phyloP scores from a whole-genome alignment of 2,329 filamentous ascomycete genomes.

The Alternaria tenuissima region DNA sequence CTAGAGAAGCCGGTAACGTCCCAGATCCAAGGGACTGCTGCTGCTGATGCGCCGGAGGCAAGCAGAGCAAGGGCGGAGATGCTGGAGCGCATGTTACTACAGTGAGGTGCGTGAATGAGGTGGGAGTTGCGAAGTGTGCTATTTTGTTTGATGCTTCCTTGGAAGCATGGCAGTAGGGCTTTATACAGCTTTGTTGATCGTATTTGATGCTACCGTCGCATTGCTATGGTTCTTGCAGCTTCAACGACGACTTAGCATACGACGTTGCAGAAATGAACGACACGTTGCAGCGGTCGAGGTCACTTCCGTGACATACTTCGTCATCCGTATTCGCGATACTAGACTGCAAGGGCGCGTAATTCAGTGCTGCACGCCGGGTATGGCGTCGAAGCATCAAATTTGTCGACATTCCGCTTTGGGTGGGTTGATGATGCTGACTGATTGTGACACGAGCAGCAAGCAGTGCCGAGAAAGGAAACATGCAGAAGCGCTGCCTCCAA shows the following conservation, averaged over 20 bases:
- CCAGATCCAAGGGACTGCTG: conserved; percentile 23
- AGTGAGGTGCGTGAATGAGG: background rate
- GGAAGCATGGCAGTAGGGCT: fast-evolving
- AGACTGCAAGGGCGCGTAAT: background rate
- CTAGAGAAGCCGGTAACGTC: conserved; percentile 26
- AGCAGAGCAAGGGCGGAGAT: conserved; percentile 17
- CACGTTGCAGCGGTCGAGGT: background rate
- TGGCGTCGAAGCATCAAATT: background rate
- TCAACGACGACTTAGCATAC: background rate
- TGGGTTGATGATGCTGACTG: conserved; percentile 12
- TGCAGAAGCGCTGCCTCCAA: background rate
- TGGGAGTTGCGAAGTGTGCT: background rate
- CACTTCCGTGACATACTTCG: background rate
- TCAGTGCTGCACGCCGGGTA: background rate
- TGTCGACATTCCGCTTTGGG: conserved; percentile 8
- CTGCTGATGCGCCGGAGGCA: conserved; percentile 14
- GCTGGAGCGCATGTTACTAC: conserved; percentile 24
- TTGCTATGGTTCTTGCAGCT: fast-evolving
- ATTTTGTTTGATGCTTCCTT: background rate
- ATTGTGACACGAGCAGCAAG: conserved; percentile 3
- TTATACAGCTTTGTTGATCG: background rate
- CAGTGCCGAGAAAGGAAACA: background rate
- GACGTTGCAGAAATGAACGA: conserved; percentile 1
- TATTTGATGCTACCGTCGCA: background rate
- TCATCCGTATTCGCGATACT: background rate